phyloP scores from a whole-genome alignment of 2,329 filamentous ascomycete genomes.

The Ophiostoma perfectum region DNA sequence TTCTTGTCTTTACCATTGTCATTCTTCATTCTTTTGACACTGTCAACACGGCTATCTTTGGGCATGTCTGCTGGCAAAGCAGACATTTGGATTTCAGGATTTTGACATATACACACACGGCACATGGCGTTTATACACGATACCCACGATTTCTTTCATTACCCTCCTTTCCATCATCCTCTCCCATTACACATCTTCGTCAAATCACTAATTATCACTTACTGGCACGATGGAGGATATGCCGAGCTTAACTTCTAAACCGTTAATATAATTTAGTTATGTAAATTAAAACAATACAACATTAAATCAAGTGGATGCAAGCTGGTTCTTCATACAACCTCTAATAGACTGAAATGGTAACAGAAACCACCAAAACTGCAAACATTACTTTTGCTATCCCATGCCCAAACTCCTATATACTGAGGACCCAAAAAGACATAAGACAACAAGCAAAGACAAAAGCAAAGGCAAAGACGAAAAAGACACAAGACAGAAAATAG shows the following conservation, averaged over 20 bases:
- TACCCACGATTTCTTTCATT: conserved; percentile 20
- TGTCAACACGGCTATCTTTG: not conserved
- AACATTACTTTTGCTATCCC: conserved; percentile 11
- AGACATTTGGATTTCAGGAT: conserved; percentile 8
- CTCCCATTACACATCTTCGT: not conserved
- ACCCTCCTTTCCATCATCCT: not conserved
- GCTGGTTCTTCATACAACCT: not conserved
- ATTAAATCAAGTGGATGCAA: not conserved
- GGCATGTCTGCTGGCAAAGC: conserved; percentile 14
- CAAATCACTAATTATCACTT: not conserved
- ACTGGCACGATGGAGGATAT: too few relatives aligned
- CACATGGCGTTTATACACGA: conserved; percentile 21
- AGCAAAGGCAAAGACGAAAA: not conserved
- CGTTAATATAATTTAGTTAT: not conserved
- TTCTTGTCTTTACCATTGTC: too few relatives aligned
- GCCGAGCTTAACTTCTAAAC: too few relatives aligned
- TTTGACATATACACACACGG: conserved; percentile 2
- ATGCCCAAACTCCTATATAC: conserved; percentile 7
- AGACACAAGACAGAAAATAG: not conserved
- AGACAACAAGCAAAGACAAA: not conserved
- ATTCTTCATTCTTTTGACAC: not conserved
- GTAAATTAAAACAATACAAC: not conserved
- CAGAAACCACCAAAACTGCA: not conserved
- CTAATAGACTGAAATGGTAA: not conserved
- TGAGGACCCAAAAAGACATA: not conserved